A percentile compares a stretch with the other conserved stretches of the same genome.
phyloP scores from a whole-genome alignment of 768 basidiomycete genomes.

The Udeniomyces megalosporus region DNA sequence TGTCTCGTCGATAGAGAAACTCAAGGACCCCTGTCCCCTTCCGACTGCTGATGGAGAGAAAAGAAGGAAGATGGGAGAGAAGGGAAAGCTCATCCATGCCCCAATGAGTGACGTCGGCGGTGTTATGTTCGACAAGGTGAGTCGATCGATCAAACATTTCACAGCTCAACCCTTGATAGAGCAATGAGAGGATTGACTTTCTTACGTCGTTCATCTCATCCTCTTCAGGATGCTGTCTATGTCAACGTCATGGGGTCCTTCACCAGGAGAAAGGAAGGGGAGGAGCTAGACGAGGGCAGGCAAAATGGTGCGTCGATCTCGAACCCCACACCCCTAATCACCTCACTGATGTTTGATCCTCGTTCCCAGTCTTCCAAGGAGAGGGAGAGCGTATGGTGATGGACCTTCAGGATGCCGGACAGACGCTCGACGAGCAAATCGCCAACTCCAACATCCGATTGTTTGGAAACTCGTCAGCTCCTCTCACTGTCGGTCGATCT shows the following conservation, averaged over 20 bases:
- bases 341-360: not conserved
- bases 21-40: conserved; percentile 90
- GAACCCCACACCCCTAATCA: not conserved
- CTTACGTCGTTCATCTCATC: not conserved
- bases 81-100: conserved; percentile 84
- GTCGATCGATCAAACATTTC: no score
- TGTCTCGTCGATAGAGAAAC: conserved; percentile 50
- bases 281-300: conserved; percentile 39
- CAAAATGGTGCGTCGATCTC: conserved; percentile 5
- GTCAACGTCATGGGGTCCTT: conserved; percentile 95
- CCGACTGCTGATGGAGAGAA: conserved; percentile 81
- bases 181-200: no score
- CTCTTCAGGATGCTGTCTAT: conserved; percentile 63
- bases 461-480: conserved; percentile 61
- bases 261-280: conserved; percentile 41
- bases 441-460: conserved; percentile 65
- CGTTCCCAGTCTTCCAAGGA: conserved; percentile 49
- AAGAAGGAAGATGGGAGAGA: conserved; percentile 79
- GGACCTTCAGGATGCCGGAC: conserved; percentile 70
- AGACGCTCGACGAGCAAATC: conserved; percentile 71
- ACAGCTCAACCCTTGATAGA: no score
- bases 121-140: conserved; percentile 72
- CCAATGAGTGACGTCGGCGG: conserved; percentile 99
- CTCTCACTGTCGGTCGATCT: conserved; percentile 34
- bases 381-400: conserved; percentile 98